A percentile compares a stretch with the other conserved stretches of the same genome.
phyloP scores from a whole-genome alignment of 2,329 filamentous ascomycete species.

The Akanthomyces muscarius region DNA sequence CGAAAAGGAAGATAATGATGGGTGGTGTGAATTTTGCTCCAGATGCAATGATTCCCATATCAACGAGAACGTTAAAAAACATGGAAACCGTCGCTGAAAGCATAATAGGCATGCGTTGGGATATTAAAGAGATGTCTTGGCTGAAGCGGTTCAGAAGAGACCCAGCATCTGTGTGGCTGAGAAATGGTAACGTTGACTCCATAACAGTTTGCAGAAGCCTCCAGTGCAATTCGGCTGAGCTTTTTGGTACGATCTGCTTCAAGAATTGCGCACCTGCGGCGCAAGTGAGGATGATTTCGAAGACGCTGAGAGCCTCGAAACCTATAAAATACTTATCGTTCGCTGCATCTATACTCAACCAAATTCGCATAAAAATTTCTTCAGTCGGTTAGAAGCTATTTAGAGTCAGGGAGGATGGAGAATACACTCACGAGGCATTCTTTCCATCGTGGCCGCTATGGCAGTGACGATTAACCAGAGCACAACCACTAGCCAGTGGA shows the following conservation, averaged over 20 bases:
- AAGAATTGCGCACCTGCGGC: background rate
- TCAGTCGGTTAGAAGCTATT: no score
- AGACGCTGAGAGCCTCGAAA: background rate
- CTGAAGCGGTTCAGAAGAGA: conserved; percentile 22
- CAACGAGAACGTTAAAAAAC: background rate
- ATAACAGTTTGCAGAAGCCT: background rate
- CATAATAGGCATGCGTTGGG: background rate
- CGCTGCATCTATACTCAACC: background rate
- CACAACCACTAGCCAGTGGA: background rate
- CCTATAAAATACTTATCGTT: background rate
- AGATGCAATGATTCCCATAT: conserved; percentile 22
- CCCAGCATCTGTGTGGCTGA: background rate
- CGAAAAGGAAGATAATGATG: conserved; percentile 24
- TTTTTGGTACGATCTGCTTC: background rate
- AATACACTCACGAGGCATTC: background rate
- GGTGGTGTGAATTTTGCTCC: conserved; percentile 28
- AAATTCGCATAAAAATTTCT: background rate
- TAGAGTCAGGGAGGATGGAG: no score
- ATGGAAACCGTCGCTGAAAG: background rate
- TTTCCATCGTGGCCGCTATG: background rate
- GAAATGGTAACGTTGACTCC: conserved; percentile 20
- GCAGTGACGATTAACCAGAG: background rate
- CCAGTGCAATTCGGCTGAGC: background rate
- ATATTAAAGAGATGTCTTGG: conserved; percentile 20
- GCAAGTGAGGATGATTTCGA: background rate